phyloP scores from a whole-genome alignment of 345 rosid genomes.

The Lepidium africanum region DNA sequence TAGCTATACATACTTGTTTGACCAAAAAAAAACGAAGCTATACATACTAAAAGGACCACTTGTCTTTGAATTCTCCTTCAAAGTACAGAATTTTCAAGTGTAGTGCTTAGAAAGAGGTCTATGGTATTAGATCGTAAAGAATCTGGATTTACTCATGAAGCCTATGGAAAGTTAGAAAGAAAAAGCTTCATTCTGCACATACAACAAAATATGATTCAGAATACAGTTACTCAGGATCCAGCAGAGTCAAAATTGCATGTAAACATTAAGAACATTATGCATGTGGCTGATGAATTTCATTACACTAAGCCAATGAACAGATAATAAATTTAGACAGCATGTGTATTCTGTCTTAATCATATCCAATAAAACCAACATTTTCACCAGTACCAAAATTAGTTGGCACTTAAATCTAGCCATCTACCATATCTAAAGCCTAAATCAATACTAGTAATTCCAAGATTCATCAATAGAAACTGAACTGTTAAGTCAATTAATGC shows the following conservation, averaged over 20 bases:
- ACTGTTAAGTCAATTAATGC: neutral
- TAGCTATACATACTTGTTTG: slow-evolving; percentile 12
- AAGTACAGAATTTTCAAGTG: slow-evolving; percentile 12
- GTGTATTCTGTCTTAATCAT: slow-evolving; percentile 1
- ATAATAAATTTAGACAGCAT: slow-evolving; percentile 2
- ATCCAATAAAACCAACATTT: neutral
- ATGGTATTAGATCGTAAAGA: neutral
- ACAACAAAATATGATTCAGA: slow-evolving; percentile 2
- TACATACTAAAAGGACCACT: slow-evolving; percentile 25
- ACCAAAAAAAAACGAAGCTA: neutral
- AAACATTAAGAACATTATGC: too few relatives aligned
- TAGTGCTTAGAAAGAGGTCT: slow-evolving; percentile 4
- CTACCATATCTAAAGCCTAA: neutral
- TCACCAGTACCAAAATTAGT: slow-evolving; percentile 6
- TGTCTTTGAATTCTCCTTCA: slow-evolving; percentile 15
- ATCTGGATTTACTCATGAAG: slow-evolving; percentile 13
- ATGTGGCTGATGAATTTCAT: neutral
- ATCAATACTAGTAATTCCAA: neutral
- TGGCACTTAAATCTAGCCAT: slow-evolving; percentile 11
- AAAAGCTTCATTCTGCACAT: slow-evolving; percentile 1
- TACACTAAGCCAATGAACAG: neutral
- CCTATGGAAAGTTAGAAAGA: neutral
- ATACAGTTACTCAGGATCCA: neutral
- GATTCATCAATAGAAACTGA: neutral
- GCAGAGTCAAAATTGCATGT: neutral